phyloP scores from a whole-genome alignment of 345 rosid species.

The Gossypium australe region DNA sequence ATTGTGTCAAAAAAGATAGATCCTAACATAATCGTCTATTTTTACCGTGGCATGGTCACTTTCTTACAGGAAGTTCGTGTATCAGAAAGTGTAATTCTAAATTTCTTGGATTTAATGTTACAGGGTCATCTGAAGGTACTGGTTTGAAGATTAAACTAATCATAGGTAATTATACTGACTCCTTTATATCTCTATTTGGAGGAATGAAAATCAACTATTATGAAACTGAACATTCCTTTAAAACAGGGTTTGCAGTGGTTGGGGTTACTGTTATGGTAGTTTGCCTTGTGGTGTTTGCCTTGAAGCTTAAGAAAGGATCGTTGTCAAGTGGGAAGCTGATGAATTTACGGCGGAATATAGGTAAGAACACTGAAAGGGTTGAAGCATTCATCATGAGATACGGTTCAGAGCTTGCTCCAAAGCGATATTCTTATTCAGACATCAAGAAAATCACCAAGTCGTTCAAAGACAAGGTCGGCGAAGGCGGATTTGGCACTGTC shows the following conservation, averaged over 20 bases:
- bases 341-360: neutral
- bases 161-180: neutral
- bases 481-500: slow-evolving; percentile 11
- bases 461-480: neutral
- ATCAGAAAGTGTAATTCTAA: neutral
- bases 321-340: neutral
- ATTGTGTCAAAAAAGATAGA: no score
- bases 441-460: slow-evolving; percentile 16
- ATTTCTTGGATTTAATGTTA: neutral
- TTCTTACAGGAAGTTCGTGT: neutral
- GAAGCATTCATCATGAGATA: neutral
- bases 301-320: neutral
- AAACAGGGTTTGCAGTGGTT: neutral
- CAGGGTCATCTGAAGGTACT: neutral
- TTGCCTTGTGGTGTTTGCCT: neutral
- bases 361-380: slow-evolving; percentile 2
- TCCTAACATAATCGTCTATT: no score
- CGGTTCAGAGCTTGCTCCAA: slow-evolving; percentile 10
- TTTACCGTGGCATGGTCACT: neutral
- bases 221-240: neutral
- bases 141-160: slow-evolving; percentile 1
- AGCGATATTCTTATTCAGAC: neutral
- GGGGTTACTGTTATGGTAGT: neutral
- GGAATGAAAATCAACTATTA: neutral
- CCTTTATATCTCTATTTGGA: neutral